These are phyloP conservation scores for Phytophthora brassicae DNA, from an alignment of 352 stramenopile genomes.

Conservation along the genomic window DNA sequence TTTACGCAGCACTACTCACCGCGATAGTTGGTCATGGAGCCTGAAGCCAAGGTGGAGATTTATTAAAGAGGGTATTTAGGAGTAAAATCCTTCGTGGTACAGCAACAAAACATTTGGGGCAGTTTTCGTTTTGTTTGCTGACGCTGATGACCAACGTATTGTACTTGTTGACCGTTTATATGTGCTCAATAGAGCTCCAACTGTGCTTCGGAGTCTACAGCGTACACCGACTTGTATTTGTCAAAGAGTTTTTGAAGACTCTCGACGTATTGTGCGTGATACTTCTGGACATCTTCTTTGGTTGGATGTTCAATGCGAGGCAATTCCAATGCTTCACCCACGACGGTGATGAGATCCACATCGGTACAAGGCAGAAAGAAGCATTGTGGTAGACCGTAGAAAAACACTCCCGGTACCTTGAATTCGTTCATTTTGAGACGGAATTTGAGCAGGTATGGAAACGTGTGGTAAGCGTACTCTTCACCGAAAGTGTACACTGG, in stretches of 20 bases:
- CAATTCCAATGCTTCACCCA: slow-evolving; percentile 83
- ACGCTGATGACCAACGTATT: too few relatives aligned
- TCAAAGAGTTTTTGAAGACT: slow-evolving; percentile 85
- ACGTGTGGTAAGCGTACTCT: slow-evolving; percentile 77
- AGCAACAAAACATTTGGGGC: not conserved
- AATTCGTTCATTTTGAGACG: slow-evolving; percentile 82
- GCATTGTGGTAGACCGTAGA: slow-evolving; percentile 73
- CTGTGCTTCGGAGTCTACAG: slow-evolving; percentile 47
- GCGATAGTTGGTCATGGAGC: too few relatives aligned
- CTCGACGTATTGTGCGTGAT: slow-evolving; percentile 88
- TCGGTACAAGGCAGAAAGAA: slow-evolving; percentile 81
- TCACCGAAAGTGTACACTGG: slow-evolving; percentile 93
- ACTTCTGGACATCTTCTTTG: slow-evolving; percentile 86
- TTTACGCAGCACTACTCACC: too few relatives aligned
- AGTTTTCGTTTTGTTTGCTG: too few relatives aligned
- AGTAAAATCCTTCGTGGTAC: too few relatives aligned
- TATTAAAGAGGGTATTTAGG: slow-evolving; percentile 30
- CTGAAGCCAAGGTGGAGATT: slow-evolving; percentile 49
- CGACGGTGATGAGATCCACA: slow-evolving; percentile 85
- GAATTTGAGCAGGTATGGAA: slow-evolving; percentile 71
- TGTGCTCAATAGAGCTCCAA: slow-evolving; percentile 50
- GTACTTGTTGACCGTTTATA: too few relatives aligned
- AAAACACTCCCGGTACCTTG: slow-evolving; percentile 82
- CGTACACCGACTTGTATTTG: slow-evolving; percentile 83
- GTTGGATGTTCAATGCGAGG: slow-evolving; percentile 88